phyloP scores from a whole-genome alignment of 768 basidiomycete species.

The Nevesoporus exiguus region DNA sequence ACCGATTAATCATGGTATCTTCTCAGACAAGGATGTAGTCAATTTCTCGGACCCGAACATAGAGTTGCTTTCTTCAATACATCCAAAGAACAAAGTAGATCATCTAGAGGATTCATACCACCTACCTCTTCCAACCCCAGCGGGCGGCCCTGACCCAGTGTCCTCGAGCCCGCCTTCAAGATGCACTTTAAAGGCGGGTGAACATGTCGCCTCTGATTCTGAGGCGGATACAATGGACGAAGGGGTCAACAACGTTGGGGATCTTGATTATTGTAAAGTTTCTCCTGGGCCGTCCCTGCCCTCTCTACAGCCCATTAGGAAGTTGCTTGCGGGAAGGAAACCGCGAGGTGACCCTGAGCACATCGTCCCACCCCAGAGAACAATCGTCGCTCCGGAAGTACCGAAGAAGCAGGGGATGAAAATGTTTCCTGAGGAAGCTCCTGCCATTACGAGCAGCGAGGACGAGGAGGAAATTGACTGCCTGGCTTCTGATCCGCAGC shows the following conservation, averaged over 20 bases:
- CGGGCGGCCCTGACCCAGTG: not conserved
- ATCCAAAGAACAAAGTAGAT: not conserved
- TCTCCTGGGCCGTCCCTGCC: not conserved
- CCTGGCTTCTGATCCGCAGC: slow-evolving; percentile 18
- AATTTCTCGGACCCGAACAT: slow-evolving; percentile 10
- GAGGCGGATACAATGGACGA: slow-evolving; percentile 6
- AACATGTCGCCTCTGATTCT: slow-evolving; percentile 3
- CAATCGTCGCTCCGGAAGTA: not conserved
- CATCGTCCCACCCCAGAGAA: slow-evolving; percentile 1
- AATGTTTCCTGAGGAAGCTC: slow-evolving; percentile 4
- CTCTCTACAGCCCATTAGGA: slow-evolving; percentile 16
- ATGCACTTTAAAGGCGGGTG: not conserved
- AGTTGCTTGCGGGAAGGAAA: slow-evolving; percentile 7
- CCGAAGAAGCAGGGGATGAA: slow-evolving; percentile 9
- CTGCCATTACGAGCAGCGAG: slow-evolving; percentile 14
- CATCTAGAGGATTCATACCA: not conserved
- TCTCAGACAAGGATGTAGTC: not conserved
- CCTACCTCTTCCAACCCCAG: not conserved
- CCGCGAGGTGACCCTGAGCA: slow-evolving; percentile 3
- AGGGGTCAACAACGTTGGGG: not conserved
- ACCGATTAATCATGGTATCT: not conserved
- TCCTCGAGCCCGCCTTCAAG: not conserved
- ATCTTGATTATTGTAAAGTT: not conserved
- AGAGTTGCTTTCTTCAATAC: slow-evolving; percentile 8
- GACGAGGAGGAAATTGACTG: slow-evolving; percentile 13